Evolutionary conservation across 2,329 filamentous ascomycete species (phyloP).

Genomic region (Diaporthe aspalathi): DNA sequence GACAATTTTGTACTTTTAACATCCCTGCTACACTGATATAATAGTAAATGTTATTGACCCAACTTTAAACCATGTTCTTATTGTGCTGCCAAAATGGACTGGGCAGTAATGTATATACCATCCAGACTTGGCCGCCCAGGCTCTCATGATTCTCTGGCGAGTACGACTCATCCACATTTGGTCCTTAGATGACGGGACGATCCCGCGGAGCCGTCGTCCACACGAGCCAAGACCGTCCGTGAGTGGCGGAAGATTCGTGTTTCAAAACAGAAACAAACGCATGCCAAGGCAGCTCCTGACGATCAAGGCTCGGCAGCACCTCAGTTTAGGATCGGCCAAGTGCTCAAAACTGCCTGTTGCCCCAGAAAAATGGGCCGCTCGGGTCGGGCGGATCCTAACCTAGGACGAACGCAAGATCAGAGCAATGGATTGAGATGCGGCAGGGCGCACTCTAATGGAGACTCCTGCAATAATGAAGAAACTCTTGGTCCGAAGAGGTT

Average conservation of each 20-base stretch:
- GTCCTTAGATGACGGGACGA: background rate
- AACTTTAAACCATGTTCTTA: no score
- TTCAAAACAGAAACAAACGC: slow-evolving; percentile 7
- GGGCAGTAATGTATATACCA: slow-evolving; percentile 1
- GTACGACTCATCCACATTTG: slow-evolving; percentile 5
- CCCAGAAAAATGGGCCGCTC: background rate
- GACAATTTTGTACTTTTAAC: no score
- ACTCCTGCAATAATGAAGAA: slow-evolving; percentile 22
- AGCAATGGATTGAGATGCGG: background rate
- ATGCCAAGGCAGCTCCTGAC: slow-evolving; percentile 25
- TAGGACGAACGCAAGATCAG: background rate
- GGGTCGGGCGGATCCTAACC: background rate
- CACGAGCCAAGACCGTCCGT: background rate
- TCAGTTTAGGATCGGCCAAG: background rate
- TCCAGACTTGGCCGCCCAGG: background rate
- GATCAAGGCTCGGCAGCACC: slow-evolving; percentile 17
- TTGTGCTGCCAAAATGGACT: no score
- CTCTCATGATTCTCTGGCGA: background rate
- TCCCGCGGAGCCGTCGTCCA: background rate
- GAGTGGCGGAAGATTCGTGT: slow-evolving; percentile 26
- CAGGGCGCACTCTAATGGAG: slow-evolving; percentile 14
- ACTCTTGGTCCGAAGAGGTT: slow-evolving; percentile 2
- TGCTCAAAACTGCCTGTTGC: slow-evolving; percentile 5
- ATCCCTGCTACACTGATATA: no score
- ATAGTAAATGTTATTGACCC: no score